A percentile compares a stretch with the other conserved stretches of the same genome.
Conservation (phyloP, 208 protist species). For the Leishmania guyanensis region DNA sequence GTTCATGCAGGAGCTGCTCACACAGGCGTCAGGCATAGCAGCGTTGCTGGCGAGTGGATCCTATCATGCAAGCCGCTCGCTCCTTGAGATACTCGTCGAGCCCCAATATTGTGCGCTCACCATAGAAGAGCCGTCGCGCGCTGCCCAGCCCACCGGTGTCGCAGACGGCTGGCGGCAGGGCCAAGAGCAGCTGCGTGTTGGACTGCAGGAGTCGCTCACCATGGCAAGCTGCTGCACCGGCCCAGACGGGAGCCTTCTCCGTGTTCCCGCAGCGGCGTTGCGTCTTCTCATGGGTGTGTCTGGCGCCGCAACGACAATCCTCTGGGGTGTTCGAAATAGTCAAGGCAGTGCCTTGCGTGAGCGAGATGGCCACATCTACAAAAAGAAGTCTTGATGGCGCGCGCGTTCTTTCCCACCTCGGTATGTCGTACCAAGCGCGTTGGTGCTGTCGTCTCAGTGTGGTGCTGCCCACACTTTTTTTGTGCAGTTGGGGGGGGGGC, state of each 20-base stretch:
- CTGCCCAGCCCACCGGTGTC: conserved; percentile 25
- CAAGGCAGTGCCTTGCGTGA: conserved; percentile 23
- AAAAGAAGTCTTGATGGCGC: conserved; percentile 14
- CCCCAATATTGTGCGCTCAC: conserved; percentile 7
- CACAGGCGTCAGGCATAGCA: conserved; percentile 31
- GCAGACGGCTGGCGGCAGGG: conserved; percentile 33
- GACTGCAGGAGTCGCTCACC: conserved; percentile 29
- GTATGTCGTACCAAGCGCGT: background rate
- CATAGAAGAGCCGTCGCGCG: conserved; percentile 26
- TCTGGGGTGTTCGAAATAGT: conserved; percentile 43
- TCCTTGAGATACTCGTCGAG: conserved; percentile 26
- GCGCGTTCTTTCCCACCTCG: background rate
- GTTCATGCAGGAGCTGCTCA: conserved; percentile 39
- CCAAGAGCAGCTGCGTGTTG: conserved; percentile 29
- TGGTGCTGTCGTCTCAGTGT: background rate
- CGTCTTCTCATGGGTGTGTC: conserved; percentile 43
- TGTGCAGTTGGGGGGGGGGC: background rate
- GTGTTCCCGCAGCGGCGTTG: conserved; percentile 36
- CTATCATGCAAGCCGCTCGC: conserved; percentile 33
- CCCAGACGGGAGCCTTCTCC: conserved; percentile 28
- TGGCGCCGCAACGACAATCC: conserved; percentile 32
- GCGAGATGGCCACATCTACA: conserved; percentile 34
- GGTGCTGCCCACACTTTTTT: background rate
- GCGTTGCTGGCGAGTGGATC: conserved; percentile 34
- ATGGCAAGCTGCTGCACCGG: conserved; percentile 40